Evolutionary conservation across 768 basidiomycete genomes (phyloP), one percentile per base, ranked within the genome.

Genomic region (Lepiota subincarnata): DNA sequence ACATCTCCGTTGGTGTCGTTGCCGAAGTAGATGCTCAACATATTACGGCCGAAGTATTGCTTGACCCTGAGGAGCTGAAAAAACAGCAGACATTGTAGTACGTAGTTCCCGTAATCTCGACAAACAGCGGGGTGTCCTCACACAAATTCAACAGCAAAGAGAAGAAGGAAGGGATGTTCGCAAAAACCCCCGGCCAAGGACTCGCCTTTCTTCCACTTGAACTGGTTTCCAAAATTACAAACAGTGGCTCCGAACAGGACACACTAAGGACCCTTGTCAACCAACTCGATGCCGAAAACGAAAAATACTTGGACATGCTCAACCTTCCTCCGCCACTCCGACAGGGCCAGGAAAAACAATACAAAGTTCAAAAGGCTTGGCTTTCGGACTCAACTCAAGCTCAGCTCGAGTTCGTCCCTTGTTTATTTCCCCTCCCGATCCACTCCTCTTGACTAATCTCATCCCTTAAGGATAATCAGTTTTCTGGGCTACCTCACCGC

Each of bases 71-170:
- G 4, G 55, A 38, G 24, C 22, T 50, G 4, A 19, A 56, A 10
- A 39, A 49, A 34, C 48, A 56, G 5, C 42, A 28, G 44, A 45
- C 50, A 46, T 35, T 56, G 20, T 50, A 45, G 55, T 56, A 38
- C 22, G 55, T n/a, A 14, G 10, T 28, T n/a, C 14, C 16, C 26
- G 26, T 20, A 28, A 18, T 16, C 4, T 7, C 11, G 31, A 31
- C n/a, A 36, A 11, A 11, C 11, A 22, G 12, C 18, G 6, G 10
- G 1, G 24, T 5, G 24, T 24, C 16, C 31, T 47, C 11, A 20
- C 18, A 7, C 16, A 6, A n/a, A 4, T 24, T 12, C 18, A 18
- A 18, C 28, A 46, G 44, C 28, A 26, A 24, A 3, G 52, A 39
- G 31, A 45, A 46, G 37, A 37, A 39, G 6, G 36, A 46, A 38